These are phyloP conservation scores for Puccinia horiana DNA, from an alignment of 1,284 basidiomycete genomes.

Conservation along the genomic window DNA sequence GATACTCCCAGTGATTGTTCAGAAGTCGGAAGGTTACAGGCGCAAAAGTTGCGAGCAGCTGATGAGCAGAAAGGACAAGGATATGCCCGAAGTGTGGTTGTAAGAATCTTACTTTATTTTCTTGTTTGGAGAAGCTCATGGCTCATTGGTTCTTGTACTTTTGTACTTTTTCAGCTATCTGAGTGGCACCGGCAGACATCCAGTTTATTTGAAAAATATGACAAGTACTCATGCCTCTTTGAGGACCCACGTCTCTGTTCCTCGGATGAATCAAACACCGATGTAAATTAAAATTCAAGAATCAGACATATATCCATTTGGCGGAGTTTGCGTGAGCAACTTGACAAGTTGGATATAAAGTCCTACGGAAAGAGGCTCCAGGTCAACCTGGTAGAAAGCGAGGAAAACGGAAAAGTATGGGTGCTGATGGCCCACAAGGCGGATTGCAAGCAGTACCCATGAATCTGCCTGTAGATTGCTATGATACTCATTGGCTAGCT, in stretches of 20 bases:
- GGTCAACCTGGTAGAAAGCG: constrained; percentile 1
- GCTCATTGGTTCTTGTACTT: background rate
- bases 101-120: background rate
- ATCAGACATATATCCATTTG: constrained; percentile 10
- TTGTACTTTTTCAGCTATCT: background rate
- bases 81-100: background rate
- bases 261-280: constrained; percentile 1
- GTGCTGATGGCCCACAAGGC: background rate
- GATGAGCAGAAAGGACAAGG: background rate
- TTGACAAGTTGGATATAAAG: background rate
- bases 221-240: background rate
- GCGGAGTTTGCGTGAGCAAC: constrained; percentile 11
- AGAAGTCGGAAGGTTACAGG: background rate
- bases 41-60: background rate
- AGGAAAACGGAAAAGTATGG: background rate
- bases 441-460: background rate
- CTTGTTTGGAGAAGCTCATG: background rate
- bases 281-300: background rate
- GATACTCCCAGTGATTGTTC: background rate
- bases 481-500: background rate
- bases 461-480: background rate
- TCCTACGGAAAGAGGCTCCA: background rate
- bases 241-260: background rate
- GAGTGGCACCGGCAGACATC: background rate
- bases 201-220: background rate